These are phyloP conservation scores for Pyrenula massariospora DNA, from an alignment of 495 filamentous ascomycete genomes.

Conservation along the genomic window DNA sequence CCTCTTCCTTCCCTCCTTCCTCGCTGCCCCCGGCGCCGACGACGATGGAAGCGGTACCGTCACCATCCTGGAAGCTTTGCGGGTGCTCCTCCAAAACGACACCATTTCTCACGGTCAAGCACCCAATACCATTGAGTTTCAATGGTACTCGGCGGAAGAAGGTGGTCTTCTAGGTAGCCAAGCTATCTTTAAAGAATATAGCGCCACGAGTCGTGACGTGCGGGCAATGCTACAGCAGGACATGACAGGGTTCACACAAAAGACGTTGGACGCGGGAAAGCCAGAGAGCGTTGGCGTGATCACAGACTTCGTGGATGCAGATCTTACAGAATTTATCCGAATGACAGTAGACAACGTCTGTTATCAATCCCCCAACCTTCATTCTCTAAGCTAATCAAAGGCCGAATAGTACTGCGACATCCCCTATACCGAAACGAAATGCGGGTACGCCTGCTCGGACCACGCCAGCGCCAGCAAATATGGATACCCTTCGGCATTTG, in stretches of 20 bases:
- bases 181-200: constrained; percentile 80
- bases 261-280: constrained; percentile 71
- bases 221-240: constrained; percentile 99
- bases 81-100: constrained; percentile 48
- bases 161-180: constrained; percentile 78
- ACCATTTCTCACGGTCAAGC: constrained; percentile 38
- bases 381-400: background rate
- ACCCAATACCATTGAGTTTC: constrained; percentile 82
- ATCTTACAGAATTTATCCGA: constrained; percentile 86
- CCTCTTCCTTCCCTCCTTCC: constrained; percentile 71
- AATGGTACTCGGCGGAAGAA: constrained; percentile 92
- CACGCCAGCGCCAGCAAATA: constrained; percentile 94
- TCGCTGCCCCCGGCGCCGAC: constrained; percentile 66
- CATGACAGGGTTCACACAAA: constrained; percentile 88
- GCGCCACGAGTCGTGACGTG: constrained; percentile 59
- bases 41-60: constrained; percentile 69
- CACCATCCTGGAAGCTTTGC: constrained; percentile 63
- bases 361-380: background rate
- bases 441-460: constrained; percentile 94
- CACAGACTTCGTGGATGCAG: constrained; percentile 76
- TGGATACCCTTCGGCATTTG: constrained; percentile 90
- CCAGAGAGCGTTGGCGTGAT: constrained; percentile 87
- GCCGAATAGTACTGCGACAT: constrained; percentile 67
- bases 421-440: constrained; percentile 82
- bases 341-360: constrained; percentile 56